Conservation (phyloP, 805 yeast genomes). For the Cyberlindnera mississippiensis region DNA sequence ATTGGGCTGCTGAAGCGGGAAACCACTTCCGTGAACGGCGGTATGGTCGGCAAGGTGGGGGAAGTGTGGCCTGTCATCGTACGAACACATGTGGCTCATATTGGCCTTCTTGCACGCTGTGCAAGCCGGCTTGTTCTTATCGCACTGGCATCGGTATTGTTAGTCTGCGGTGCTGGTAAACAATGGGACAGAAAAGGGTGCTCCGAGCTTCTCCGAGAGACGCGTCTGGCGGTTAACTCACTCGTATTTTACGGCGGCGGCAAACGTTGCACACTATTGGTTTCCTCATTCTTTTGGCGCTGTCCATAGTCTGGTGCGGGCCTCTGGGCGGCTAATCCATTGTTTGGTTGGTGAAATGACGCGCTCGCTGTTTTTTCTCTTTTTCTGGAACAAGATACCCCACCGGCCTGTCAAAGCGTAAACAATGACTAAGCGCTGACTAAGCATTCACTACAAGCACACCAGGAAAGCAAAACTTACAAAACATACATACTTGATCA, state of each 20-base stretch:
- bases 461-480: too few species aligned
- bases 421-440: neutral
- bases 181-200: neutral
- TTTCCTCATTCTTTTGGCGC: slow-evolving; percentile 20
- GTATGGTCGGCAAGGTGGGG: slow-evolving; percentile 3
- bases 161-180: slow-evolving; percentile 2
- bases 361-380: slow-evolving; percentile 2
- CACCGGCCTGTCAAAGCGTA: neutral
- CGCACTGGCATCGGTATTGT: slow-evolving; percentile 22
- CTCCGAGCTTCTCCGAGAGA: neutral
- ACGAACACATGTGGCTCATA: slow-evolving; percentile 23
- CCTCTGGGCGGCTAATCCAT: neutral
- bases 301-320: slow-evolving; percentile 2
- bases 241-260: slow-evolving; percentile 29
- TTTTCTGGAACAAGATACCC: neutral
- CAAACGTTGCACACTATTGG: slow-evolving; percentile 29
- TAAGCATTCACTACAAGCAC: too few species aligned
- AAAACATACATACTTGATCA: neutral
- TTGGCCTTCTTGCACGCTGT: slow-evolving; percentile 25
- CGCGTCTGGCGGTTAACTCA: slow-evolving; percentile 13
- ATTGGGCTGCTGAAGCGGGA: too few species aligned
- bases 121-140: slow-evolving; percentile 27
- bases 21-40: too few species aligned
- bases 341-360: neutral
- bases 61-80: slow-evolving; percentile 20